Percentiles rank a stretch among this genome's conserved stretches.
Conservation (phyloP, 129 eudicot genomes). For the Flaveria linearis region DNA sequence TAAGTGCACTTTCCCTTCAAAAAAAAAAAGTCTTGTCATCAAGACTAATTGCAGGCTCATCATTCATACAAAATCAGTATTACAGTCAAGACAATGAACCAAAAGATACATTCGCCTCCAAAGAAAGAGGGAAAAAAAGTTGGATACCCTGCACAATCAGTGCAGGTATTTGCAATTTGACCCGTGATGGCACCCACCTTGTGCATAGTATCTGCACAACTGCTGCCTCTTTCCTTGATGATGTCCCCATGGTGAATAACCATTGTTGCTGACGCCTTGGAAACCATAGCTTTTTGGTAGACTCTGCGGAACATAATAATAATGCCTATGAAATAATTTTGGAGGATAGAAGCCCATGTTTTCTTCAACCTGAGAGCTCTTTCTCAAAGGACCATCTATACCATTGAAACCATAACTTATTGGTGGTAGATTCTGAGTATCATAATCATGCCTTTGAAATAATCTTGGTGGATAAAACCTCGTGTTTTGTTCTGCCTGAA, state of each 20-base stretch:
- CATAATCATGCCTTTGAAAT: background rate
- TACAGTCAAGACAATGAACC: slow-evolving; percentile 4
- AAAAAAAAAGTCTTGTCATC: too few species aligned
- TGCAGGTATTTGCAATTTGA: slow-evolving; percentile 69
- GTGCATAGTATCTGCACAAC: slow-evolving; percentile 53
- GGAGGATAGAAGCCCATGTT: slow-evolving; percentile 14
- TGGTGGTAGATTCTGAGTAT: too few species aligned
- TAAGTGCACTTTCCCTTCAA: background rate
- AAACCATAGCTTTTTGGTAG: slow-evolving; percentile 10
- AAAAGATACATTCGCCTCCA: background rate
- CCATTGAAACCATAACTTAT: background rate
- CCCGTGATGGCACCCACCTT: slow-evolving; percentile 75
- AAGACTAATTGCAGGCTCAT: background rate
- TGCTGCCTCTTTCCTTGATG: slow-evolving; percentile 32
- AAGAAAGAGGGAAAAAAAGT: background rate
- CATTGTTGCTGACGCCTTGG: slow-evolving; percentile 20
- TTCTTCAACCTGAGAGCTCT: background rate
- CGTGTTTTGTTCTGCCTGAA: slow-evolving; percentile 7
- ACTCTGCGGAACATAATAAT: background rate
- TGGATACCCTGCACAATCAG: background rate
- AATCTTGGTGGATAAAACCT: slow-evolving; percentile 9
- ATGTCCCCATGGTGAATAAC: background rate
- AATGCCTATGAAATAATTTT: background rate
- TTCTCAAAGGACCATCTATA: slow-evolving; percentile 10
- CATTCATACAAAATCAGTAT: slow-evolving; percentile 24